phyloP scores from a whole-genome alignment of 768 basidiomycete genomes.

The Russula compacta region DNA sequence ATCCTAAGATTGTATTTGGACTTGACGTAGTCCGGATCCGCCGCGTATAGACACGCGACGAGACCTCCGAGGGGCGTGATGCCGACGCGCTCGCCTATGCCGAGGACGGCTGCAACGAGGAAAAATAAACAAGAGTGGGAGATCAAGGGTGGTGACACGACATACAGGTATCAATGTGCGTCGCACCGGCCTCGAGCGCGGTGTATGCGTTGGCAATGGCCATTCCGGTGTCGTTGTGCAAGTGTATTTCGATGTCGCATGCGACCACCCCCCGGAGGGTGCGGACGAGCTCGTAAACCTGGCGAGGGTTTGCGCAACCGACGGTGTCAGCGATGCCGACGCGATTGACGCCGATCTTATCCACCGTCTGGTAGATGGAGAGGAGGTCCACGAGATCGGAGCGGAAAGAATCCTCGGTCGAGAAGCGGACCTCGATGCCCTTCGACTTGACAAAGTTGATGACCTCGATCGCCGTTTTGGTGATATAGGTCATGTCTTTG shows the following conservation, averaged over 20 bases:
- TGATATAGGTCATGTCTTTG: constrained; percentile 99
- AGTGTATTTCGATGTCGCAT: constrained; percentile 96
- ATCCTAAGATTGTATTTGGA: constrained; percentile 96
- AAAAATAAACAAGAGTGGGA: constrained; percentile 2
- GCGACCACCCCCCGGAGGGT: constrained; percentile 93
- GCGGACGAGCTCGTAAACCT: constrained; percentile 96
- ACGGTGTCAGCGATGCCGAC: constrained; percentile 99
- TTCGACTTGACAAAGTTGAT: constrained; percentile 99
- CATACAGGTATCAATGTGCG: constrained; percentile 95
- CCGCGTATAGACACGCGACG: constrained; percentile 92
- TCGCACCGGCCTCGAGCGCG: constrained; percentile 96
- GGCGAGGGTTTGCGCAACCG: constrained; percentile 96
- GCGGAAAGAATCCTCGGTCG: constrained; percentile 98
- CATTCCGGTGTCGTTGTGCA: constrained; percentile 99
- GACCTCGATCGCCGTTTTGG: constrained; percentile 97
- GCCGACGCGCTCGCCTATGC: constrained; percentile 97
- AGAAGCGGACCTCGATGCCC: constrained; percentile 99
- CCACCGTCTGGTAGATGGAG: constrained; percentile 98
- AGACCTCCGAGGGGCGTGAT: constrained; percentile 98
- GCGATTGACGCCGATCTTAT: constrained; percentile 98
- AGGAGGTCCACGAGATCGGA: constrained; percentile 98
- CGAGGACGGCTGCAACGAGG: constrained; percentile 65
- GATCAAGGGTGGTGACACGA: constrained; percentile 5
- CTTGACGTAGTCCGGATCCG: constrained; percentile 99
- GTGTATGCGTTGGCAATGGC: constrained; percentile 98